Base-by-base conservation (phyloP, 441 rosid species). In the Macaranga tanarius region DNA sequence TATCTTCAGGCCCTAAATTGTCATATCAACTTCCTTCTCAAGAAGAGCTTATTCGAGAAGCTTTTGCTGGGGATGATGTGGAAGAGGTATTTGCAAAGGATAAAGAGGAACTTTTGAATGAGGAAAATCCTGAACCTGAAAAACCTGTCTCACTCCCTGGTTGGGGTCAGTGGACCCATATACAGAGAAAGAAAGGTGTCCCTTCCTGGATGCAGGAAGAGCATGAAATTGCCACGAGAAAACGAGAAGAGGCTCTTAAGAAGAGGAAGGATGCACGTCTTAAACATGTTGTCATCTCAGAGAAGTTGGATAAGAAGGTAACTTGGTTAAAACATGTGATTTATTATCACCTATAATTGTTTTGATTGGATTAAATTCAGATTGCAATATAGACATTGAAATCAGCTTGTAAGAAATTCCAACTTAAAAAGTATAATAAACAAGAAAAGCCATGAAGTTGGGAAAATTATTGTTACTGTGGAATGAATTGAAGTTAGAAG, bases 1-100 rank as follows among this genome's bases (percentile, higher is more conserved):
- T 91, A 70, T 81, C 97, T 25, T 81, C 90, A 8, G 84, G 79
- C 62, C 72, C 85, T 6, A 80, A 76, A 74, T 77, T 81, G 62
- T 75, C 91, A 17, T 91, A 83, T 81, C 84, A 83, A 67, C 91
- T 92, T 73, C 98, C 96, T 74, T 92, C 97, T 70, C 99, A 92
- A 82, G 95, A 82, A 31, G 99, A 95, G 79, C 96, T 92, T 75
- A 83, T 92, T 65, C 89, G 70, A 67, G 89, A 84, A 62, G 97
- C 96, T 75, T 95, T 95, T 83, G 98, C 99, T 2, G 99, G 98
- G 55, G 97, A 92, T 79, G 92, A 95, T 54, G 98, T 92, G 23
- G 87, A 78, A 55, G 95, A 87, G 20, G 96, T 91, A 71, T 95
- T 95, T 76, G 85, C 82, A 70, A 89, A 89, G 82, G 86, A 84